Conservation (phyloP, 2,329 filamentous ascomycete species). For the Botrytis sinoallii region DNA sequence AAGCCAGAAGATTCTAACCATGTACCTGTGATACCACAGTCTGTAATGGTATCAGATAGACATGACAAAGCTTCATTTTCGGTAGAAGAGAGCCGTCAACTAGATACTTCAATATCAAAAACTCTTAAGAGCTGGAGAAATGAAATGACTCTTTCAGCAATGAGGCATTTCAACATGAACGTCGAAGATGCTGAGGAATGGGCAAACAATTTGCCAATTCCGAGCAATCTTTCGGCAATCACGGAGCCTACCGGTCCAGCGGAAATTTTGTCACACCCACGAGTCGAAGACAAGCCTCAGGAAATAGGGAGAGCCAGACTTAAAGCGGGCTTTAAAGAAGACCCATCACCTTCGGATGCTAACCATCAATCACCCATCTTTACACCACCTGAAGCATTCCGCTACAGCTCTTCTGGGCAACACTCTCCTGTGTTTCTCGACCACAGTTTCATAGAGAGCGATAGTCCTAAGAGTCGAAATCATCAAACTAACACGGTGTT, state of each 20-base stretch:
- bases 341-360: too few species aligned
- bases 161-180: slow-evolving; percentile 19
- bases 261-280: not conserved
- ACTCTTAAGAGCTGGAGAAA: slow-evolving; percentile 14
- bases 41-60: not conserved
- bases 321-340: too few species aligned
- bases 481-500: too few species aligned
- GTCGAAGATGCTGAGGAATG: slow-evolving; percentile 11
- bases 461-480: too few species aligned
- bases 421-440: too few species aligned
- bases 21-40: not conserved
- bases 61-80: not conserved
- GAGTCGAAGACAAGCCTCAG: too few species aligned
- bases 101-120: not conserved
- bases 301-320: too few species aligned
- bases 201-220: not conserved
- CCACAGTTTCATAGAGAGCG: too few species aligned
- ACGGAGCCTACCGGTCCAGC: not conserved
- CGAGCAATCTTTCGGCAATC: not conserved
- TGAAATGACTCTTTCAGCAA: slow-evolving; percentile 15
- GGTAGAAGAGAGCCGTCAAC: not conserved
- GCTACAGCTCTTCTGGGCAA: too few species aligned
- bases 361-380: too few species aligned
- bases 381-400: too few species aligned
- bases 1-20: not conserved